phyloP scores from a whole-genome alignment of 805 yeast species.

The Ogataea naganishii region DNA sequence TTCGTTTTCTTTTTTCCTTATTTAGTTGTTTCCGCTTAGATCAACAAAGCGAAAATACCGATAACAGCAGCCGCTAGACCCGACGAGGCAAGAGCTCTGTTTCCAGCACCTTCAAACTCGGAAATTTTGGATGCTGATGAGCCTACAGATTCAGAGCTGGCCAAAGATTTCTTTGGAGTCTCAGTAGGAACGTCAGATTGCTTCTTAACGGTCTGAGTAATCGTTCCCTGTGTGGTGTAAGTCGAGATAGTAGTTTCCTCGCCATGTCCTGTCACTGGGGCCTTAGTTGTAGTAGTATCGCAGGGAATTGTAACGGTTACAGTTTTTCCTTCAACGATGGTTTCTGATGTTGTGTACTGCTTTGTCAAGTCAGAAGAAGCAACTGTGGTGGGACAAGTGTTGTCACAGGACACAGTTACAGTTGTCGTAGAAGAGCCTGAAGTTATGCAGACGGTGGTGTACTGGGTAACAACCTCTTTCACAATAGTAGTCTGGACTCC shows the following conservation, averaged over 20 bases:
- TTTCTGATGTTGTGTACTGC: slow-evolving; percentile 4
- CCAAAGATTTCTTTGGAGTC: no score
- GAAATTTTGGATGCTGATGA: no score
- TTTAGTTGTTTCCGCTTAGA: no score
- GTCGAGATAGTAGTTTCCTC: slow-evolving; percentile 3
- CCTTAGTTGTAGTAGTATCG: slow-evolving; percentile 1
- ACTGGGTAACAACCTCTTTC: slow-evolving; percentile 3
- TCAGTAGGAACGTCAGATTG: no score
- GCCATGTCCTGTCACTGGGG: neutral
- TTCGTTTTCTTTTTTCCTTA: no score
- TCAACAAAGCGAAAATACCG: neutral
- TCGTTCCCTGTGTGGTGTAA: slow-evolving; percentile 1
- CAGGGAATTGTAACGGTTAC: slow-evolving; percentile 4
- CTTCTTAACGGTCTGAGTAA: slow-evolving; percentile 12
- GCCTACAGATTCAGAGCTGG: no score
- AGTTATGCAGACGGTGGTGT: slow-evolving; percentile 3
- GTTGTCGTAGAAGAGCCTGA: slow-evolving; percentile 5
- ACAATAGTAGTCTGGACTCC: no score
- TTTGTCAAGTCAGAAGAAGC: slow-evolving; percentile 4
- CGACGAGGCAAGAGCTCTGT: neutral
- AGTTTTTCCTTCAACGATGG: slow-evolving; percentile 3
- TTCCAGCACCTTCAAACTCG: neutral
- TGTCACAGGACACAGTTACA: slow-evolving; percentile 11
- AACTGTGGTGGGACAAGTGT: slow-evolving; percentile 4
- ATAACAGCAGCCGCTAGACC: neutral